Conservation (phyloP, 192 early-diverging fungal genomes). For the Dispira parvispora region DNA sequence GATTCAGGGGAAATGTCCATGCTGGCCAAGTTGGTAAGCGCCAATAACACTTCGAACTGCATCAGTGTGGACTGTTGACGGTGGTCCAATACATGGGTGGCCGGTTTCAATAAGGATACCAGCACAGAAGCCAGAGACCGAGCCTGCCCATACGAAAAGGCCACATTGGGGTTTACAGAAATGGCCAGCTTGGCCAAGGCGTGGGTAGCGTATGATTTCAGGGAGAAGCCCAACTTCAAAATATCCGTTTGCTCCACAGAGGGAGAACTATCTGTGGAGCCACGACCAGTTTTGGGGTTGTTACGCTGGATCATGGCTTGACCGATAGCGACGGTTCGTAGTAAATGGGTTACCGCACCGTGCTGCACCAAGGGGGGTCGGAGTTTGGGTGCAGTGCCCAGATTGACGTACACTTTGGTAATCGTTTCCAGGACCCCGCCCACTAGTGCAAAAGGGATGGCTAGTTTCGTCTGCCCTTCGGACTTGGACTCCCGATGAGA, state of each 20-base stretch:
- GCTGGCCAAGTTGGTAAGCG: slow-evolving; percentile 79
- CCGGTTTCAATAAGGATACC: slow-evolving; percentile 21
- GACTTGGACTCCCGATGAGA: neutral
- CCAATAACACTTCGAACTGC: slow-evolving; percentile 84
- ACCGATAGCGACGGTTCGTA: neutral
- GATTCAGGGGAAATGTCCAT: slow-evolving; percentile 11
- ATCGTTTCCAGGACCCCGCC: neutral
- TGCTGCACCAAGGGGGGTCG: neutral
- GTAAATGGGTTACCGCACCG: neutral
- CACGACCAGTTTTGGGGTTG: neutral
- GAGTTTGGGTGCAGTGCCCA: slow-evolving; percentile 1
- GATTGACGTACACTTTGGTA: neutral
- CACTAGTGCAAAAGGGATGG: neutral
- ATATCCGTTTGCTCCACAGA: neutral
- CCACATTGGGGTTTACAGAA: slow-evolving; percentile 71
- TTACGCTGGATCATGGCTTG: neutral
- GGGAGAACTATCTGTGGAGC: neutral
- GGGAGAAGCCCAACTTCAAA: neutral
- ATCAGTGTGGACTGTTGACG: slow-evolving; percentile 38
- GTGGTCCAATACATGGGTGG: slow-evolving; percentile 12
- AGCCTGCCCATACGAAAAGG: slow-evolving; percentile 50
- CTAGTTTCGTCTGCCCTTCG: neutral
- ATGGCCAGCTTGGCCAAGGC: slow-evolving; percentile 89
- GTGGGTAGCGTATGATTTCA: slow-evolving; percentile 38
- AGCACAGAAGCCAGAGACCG: slow-evolving; percentile 54